These are phyloP conservation scores for Fragilaria crotonensis DNA, from an alignment of 108 stramenopile species.

Conservation along the genomic window DNA sequence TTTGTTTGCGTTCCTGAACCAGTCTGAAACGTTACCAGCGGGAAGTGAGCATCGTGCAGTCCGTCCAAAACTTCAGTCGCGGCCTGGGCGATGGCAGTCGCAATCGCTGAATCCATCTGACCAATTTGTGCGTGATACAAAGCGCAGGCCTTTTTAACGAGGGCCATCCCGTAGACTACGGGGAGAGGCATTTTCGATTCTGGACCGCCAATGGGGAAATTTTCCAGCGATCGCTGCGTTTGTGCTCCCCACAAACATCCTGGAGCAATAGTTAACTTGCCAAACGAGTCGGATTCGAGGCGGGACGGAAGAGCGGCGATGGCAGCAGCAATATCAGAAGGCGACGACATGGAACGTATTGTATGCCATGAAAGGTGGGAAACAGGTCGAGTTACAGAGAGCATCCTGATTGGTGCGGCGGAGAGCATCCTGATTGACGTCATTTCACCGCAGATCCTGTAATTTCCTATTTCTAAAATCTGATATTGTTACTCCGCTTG, in stretches of 20 bases:
- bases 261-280: constrained; percentile 61
- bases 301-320: constrained; percentile 55
- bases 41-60: constrained; percentile 92
- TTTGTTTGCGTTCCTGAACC: constrained; percentile 97
- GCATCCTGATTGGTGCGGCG: no score
- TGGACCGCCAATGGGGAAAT: constrained; percentile 94
- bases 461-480: no score
- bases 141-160: constrained; percentile 94
- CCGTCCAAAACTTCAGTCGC: constrained; percentile 90
- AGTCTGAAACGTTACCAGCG: constrained; percentile 94
- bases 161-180: constrained; percentile 84
- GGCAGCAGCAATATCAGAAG: no score
- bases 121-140: constrained; percentile 72
- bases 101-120: constrained; percentile 46
- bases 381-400: no score
- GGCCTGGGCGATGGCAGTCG: constrained; percentile 79
- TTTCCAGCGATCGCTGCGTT: constrained; percentile 91
- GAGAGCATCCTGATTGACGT: no score
- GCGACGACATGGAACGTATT: no score
- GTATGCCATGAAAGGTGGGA: no score
- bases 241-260: constrained; percentile 79
- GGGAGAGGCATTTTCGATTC: constrained; percentile 92
- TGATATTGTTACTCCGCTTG: no score
- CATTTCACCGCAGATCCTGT: no score
- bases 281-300: constrained; percentile 78